phyloP scores from a whole-genome alignment of 164 flowering plant species.

The Vitis amurensis region DNA sequence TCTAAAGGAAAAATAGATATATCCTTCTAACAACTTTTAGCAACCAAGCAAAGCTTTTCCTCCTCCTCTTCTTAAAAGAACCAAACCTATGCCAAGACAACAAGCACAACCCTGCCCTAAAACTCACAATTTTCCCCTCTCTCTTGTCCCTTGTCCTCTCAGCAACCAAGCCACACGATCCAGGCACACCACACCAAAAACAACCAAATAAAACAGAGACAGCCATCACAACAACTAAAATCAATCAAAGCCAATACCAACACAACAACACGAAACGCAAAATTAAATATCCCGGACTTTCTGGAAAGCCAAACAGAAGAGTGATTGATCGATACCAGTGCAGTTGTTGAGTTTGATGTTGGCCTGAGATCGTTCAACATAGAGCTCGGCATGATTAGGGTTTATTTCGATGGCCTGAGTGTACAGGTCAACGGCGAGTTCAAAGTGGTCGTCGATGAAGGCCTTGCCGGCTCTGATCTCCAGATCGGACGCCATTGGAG shows the following conservation, averaged over 20 bases:
- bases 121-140: too few species aligned
- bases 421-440: conserved; percentile 75
- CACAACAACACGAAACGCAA: neutral
- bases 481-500: conserved; percentile 57
- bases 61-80: too few species aligned
- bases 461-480: conserved; percentile 74
- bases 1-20: too few species aligned
- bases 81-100: too few species aligned
- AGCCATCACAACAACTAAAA: too few species aligned
- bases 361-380: conserved; percentile 88
- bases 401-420: conserved; percentile 61
- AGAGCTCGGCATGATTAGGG: conserved; percentile 63
- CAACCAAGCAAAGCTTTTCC: too few species aligned
- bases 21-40: too few species aligned
- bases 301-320: neutral
- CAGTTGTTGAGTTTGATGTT: conserved; percentile 67
- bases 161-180: too few species aligned
- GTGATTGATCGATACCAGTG: conserved; percentile 46
- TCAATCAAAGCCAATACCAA: neutral
- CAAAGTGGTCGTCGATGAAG: conserved; percentile 85
- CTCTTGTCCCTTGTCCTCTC: too few species aligned
- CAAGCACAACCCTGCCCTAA: too few species aligned
- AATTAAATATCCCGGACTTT: neutral
- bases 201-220: too few species aligned
- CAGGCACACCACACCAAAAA: too few species aligned